Evolutionary conservation across 2,329 filamentous ascomycete genomes (phyloP), one percentile per base, ranked within the genome.

Genomic region (Fusarium avenaceum): DNA sequence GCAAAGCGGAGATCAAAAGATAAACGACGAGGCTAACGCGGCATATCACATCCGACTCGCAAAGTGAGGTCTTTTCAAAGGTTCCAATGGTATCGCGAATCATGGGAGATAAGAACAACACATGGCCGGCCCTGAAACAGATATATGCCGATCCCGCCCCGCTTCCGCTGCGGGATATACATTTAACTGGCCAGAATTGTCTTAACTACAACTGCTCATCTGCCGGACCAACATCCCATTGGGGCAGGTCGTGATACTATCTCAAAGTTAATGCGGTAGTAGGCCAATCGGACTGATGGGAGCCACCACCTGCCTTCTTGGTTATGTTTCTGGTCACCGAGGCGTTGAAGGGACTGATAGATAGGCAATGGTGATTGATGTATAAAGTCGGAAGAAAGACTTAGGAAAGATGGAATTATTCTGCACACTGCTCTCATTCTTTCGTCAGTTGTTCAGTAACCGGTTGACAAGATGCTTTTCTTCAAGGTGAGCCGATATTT

Each of bases 171-270:
- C 44, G 62, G 51, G 39, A 57, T 46, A 55, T 48, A 35, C 10
- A 19, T 48, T 28, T 51, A 15, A 66, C 59, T 70, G 69, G 69
- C n/a, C 26, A 30, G 7, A 24, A 15, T 40, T 39, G 14, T 19
- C n/a, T 38, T n/a, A 33, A 13, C 48, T 50, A 52, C 22, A 53
- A 32, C 33, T 28, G 20, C 35, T 28, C 51, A 42, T 50, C 26
- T 56, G 10, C 64, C 67, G 70, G 61, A 45, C 33, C 30, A 20
- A 57, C 52, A 44, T 38, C 70, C 65, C 6, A 35, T 49, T 72
- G 63, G 52, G 62, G 70, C 67, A 72, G 70, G 70, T 72, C 52
- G 20, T 70, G 45, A 45, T 65, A 47, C 14, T 60, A 60, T 65
- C 28, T 15, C 10, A 20, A 45, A 56, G 24, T 20, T 8, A 26